Percentiles rank a stretch among this genome's conserved stretches.
Evolutionary conservation across 306 rosid species (phyloP).

Genomic region (Trichosanthes truncata): DNA sequence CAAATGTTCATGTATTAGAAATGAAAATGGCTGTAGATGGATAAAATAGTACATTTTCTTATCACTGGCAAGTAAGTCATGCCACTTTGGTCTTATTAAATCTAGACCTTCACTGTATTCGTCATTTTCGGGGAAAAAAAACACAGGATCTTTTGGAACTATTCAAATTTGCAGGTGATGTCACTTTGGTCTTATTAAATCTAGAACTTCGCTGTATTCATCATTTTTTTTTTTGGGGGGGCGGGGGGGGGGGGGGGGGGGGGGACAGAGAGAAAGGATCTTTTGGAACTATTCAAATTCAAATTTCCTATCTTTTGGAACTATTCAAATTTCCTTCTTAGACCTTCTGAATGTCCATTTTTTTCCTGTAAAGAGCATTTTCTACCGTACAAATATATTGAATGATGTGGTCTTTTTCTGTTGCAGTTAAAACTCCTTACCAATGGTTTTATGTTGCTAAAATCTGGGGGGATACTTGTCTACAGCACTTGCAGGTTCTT

Average conservation of each 20-base stretch:
- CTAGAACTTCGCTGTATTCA: no score
- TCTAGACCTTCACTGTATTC: not conserved
- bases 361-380: not conserved
- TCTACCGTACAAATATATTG: not conserved
- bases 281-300: no score
- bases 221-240: no score
- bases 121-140: not conserved
- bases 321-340: not conserved
- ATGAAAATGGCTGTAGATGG: no score
- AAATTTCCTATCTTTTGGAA: not conserved
- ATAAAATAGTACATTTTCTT: no score
- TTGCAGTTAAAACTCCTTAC: slow-evolving; percentile 69
- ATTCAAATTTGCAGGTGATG: not conserved
- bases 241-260: no score
- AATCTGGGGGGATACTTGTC: slow-evolving; percentile 68
- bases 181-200: no score
- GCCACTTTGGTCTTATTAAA: no score
- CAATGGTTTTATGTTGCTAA: slow-evolving; percentile 78
- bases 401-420: slow-evolving; percentile 6
- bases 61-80: no score
- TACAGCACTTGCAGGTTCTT: slow-evolving; percentile 96
- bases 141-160: not conserved
- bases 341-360: not conserved
- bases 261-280: no score
- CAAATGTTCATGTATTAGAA: not conserved